These are phyloP conservation scores for Fusarium graminum DNA, from an alignment of 2,329 filamentous ascomycete species.

Conservation along the genomic window DNA sequence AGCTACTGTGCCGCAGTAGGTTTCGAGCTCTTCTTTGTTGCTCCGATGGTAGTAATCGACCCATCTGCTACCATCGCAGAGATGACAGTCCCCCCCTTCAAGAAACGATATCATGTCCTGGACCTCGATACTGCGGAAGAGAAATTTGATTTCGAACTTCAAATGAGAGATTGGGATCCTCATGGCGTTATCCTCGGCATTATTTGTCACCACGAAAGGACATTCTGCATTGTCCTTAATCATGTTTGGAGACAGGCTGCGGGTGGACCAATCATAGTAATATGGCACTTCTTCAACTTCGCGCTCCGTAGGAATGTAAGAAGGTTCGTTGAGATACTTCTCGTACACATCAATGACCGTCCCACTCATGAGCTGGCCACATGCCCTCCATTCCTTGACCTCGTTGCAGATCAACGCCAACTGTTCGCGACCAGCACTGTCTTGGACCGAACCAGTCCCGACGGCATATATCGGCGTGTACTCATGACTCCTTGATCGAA, in stretches of 20 bases:
- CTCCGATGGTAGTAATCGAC: background rate
- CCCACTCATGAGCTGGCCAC: background rate
- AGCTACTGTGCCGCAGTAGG: no score
- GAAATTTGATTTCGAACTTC: background rate
- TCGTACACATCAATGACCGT: fast-evolving
- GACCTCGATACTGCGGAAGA: fast-evolving
- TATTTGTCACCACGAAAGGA: background rate
- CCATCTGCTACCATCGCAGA: background rate
- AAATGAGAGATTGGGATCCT: background rate
- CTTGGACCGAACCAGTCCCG: fast-evolving
- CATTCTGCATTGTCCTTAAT: background rate
- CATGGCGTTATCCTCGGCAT: background rate
- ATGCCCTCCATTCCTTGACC: background rate
- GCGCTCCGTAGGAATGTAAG: background rate
- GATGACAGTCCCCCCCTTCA: background rate
- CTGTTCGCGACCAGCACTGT: fast-evolving
- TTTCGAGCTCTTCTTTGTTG: background rate
- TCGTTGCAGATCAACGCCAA: background rate
- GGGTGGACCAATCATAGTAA: no score
- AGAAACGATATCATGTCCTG: background rate
- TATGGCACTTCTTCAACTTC: no score
- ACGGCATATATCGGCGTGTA: background rate
- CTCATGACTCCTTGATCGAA: no score
- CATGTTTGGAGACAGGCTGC: no score
- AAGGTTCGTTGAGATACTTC: background rate